Base-by-base conservation (phyloP, 257 asterid species). In the Ophiorrhiza pumila region DNA sequence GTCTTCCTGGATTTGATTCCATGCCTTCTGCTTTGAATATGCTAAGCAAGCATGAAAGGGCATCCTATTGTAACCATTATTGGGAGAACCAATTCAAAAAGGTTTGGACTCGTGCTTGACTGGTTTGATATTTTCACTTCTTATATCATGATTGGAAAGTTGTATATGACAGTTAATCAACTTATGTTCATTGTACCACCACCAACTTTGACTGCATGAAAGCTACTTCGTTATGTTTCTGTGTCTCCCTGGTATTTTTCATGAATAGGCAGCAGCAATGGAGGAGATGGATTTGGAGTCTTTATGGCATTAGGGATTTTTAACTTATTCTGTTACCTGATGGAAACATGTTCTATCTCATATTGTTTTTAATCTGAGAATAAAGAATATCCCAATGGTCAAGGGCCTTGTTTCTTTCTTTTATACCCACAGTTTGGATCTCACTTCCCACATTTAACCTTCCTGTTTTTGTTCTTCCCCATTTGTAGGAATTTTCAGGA, bases 1-100 rank as follows among this genome's bases (percentile, higher is more conserved):
- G 99, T 64, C 98, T 95, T 86, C 99, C 99, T 81, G 99, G 99
- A 76, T 95, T 87, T 89, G 97, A 95, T 85, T 87, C 98, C 31
- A 86, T 95, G 98, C 99, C 99, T 63, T 92, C 98, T 61, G 90
- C 99, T 53, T 90, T 95, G 75, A 87, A 90, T 81, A 81, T 92
- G 95, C 84, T 95, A 79, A 87, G 95, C 90, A 95, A 87, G 90
- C 97, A 95, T 82, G 99, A 95, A 78, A 80, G 99, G 34, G 98
- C 96, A 68, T 88, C 99, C 63, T 95, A 92, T 76, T 95, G 99
- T 80, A 95, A 95, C 80, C 91, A 86, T 69, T 90, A 95, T 78
- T 95, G 99, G 99, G 99, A 95, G 85, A 83, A 84, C 82, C 98
- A 95, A 81, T 95, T 92, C 88, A 95, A 92, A 88, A 95, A 92